Evolutionary conservation across 176 grass and related monocot species (phyloP).

Genomic region (Aegilops sharonensis): DNA sequence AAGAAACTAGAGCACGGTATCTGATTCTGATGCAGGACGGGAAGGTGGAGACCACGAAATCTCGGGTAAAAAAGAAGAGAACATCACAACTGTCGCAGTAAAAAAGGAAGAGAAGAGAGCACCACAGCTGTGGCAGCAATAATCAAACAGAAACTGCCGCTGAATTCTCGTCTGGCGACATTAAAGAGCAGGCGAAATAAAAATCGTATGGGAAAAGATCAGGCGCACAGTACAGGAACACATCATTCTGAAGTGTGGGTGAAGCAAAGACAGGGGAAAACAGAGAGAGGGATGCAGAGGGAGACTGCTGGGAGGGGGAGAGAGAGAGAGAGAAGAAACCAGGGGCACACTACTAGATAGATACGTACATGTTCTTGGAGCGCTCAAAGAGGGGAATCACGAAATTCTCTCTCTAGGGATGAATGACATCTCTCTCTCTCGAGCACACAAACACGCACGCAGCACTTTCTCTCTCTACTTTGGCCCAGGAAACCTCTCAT

Average conservation of each 20-base stretch:
- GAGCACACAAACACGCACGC: too few relatives aligned
- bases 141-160: neutral
- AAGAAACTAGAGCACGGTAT: neutral
- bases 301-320: neutral
- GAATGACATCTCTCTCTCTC: neutral
- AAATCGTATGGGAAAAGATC: neutral
- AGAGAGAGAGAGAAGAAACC: neutral
- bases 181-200: neutral
- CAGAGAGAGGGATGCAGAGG: neutral
- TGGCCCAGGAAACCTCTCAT: slow-evolving; percentile 29
- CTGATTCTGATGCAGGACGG: neutral
- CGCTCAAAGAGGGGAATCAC: slow-evolving; percentile 26
- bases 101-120: neutral
- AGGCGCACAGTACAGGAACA: slow-evolving; percentile 9
- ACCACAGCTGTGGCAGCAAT: neutral
- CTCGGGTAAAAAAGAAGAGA: neutral
- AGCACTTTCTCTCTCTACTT: slow-evolving; percentile 33
- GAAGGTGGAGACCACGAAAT: neutral
- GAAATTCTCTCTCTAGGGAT: slow-evolving; percentile 36
- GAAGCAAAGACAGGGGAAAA: slow-evolving; percentile 38
- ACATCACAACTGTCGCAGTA: neutral
- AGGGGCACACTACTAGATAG: neutral
- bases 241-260: slow-evolving; percentile 50
- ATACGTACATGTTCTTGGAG: slow-evolving; percentile 41
- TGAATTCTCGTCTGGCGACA: slow-evolving; percentile 15